Evolutionary conservation across 2,329 filamentous ascomycete genomes (phyloP).

Genomic region (Monosporascus cannonballus): DNA sequence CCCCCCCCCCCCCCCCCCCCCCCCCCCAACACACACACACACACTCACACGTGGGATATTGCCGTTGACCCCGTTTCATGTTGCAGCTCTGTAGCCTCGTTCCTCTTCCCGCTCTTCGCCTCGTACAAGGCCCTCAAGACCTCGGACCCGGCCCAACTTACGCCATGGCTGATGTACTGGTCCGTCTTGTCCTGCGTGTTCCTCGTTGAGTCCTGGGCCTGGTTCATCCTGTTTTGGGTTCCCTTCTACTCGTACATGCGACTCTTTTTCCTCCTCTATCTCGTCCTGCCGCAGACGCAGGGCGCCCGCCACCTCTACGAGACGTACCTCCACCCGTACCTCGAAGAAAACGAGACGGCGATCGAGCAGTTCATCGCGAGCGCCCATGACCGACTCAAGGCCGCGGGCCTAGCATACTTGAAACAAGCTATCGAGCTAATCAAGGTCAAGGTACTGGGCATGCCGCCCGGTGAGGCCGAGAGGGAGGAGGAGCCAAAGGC

Average conservation of each 20-base stretch:
- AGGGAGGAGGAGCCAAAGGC: slow-evolving; percentile 31
- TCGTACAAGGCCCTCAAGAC: slow-evolving; percentile 97
- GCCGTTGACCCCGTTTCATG: background rate
- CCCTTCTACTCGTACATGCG: slow-evolving; percentile 94
- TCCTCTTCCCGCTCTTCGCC: slow-evolving; percentile 91
- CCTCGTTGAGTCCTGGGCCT: slow-evolving; percentile 79
- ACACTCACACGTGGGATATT: background rate
- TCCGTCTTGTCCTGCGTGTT: slow-evolving; percentile 79
- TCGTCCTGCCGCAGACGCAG: slow-evolving; percentile 96
- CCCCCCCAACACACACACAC: too few species aligned
- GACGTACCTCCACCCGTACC: slow-evolving; percentile 78
- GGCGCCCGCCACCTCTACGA: slow-evolving; percentile 84
- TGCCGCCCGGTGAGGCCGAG: slow-evolving; percentile 50
- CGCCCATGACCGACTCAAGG: slow-evolving; percentile 70
- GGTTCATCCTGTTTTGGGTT: slow-evolving; percentile 83
- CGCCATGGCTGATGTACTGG: slow-evolving; percentile 99
- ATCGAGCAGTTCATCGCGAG: slow-evolving; percentile 88
- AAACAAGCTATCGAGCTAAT: slow-evolving; percentile 65
- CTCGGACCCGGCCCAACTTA: slow-evolving; percentile 79
- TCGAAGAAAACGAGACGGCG: slow-evolving; percentile 75
- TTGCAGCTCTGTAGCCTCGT: slow-evolving; percentile 72
- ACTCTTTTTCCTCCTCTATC: slow-evolving; percentile 80
- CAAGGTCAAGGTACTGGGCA: slow-evolving; percentile 71
- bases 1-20: too few species aligned
- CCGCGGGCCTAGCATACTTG: slow-evolving; percentile 70